These are phyloP conservation scores for Ogataea parapolymorpha DNA, from an alignment of 805 yeast species.

Conservation along the genomic window DNA sequence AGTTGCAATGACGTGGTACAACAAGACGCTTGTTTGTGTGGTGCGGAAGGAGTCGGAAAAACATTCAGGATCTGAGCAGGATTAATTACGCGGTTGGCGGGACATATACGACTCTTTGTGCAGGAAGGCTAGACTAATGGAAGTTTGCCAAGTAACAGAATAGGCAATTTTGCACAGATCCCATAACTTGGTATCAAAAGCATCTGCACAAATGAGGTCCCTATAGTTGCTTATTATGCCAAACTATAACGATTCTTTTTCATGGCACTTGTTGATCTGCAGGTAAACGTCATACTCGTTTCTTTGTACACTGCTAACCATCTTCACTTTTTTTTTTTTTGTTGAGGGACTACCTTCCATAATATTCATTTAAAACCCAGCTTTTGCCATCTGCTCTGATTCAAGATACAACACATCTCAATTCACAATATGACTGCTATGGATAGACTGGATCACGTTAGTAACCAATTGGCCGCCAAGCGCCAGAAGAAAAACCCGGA, in stretches of 20 bases:
- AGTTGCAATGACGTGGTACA: not conserved
- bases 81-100: not conserved
- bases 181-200: not conserved
- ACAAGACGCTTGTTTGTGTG: not conserved
- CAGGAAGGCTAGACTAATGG: not conserved
- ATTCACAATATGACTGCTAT: constrained; percentile 21
- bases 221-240: not conserved
- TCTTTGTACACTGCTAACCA: not conserved
- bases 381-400: not conserved
- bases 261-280: not conserved
- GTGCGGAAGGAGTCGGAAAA: not conserved
- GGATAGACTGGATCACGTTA: constrained; percentile 23
- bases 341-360: not conserved
- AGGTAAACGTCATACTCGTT: constrained; percentile 1
- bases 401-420: not conserved
- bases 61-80: not conserved
- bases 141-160: not conserved
- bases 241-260: not conserved
- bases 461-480: constrained; percentile 19
- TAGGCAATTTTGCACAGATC: not conserved
- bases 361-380: not conserved
- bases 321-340: not conserved
- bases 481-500: constrained; percentile 22
- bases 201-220: not conserved
- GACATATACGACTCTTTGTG: not conserved